These are phyloP conservation scores for Epichloe aotearoae DNA, from an alignment of 2,329 filamentous ascomycete genomes.

Conservation along the genomic window DNA sequence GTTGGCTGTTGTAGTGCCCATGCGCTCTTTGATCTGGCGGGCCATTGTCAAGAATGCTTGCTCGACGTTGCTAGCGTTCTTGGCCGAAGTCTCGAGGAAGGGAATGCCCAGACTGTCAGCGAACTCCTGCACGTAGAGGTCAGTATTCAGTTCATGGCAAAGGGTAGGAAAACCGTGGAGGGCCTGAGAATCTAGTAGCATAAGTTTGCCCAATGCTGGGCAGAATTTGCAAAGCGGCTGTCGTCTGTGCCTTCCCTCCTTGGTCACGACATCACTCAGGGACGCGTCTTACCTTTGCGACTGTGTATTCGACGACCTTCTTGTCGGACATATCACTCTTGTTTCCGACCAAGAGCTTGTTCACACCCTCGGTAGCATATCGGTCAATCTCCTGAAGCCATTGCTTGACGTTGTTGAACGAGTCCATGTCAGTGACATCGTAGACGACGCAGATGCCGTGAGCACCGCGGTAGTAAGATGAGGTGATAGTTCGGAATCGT, in stretches of 20 bases:
- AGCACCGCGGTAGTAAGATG: slow-evolving; percentile 97
- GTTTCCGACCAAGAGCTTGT: slow-evolving; percentile 98
- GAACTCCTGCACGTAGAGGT: slow-evolving; percentile 58
- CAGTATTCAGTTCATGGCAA: slow-evolving; percentile 5
- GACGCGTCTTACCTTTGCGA: slow-evolving; percentile 74
- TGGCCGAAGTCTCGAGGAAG: slow-evolving; percentile 98
- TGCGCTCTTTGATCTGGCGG: slow-evolving; percentile 98
- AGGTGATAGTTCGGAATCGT: slow-evolving; percentile 98
- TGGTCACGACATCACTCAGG: neutral
- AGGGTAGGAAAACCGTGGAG: neutral
- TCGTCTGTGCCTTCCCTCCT: neutral
- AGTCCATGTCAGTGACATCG: slow-evolving; percentile 99
- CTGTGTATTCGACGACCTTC: slow-evolving; percentile 99
- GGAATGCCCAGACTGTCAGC: slow-evolving; percentile 97
- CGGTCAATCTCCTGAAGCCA: slow-evolving; percentile 99
- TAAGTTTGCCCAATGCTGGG: neutral
- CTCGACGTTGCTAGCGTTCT: slow-evolving; percentile 99
- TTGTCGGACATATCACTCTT: slow-evolving; percentile 99
- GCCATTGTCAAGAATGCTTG: slow-evolving; percentile 99
- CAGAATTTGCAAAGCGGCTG: no score
- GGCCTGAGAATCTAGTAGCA: no score
- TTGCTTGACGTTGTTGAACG: slow-evolving; percentile 99
- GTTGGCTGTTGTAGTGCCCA: slow-evolving; percentile 88
- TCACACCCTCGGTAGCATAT: slow-evolving; percentile 97
- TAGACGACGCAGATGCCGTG: slow-evolving; percentile 99